phyloP scores from a whole-genome alignment of 371 early-diverging fungal species.

The Mortierella sp. region DNA sequence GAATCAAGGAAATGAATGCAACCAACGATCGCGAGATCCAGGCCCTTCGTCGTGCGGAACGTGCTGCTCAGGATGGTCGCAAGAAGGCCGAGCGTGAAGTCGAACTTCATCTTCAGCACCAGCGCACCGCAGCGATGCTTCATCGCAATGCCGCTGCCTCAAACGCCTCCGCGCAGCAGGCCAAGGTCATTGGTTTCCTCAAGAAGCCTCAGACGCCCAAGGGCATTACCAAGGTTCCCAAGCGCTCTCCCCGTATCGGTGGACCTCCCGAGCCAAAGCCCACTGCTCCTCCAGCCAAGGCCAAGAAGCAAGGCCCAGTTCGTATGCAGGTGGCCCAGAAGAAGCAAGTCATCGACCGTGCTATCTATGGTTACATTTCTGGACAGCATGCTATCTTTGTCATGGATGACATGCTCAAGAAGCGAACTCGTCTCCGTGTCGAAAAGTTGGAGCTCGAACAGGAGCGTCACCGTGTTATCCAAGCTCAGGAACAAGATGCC shows the following conservation, averaged over 20 bases:
- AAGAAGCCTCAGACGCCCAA: conserved; percentile 54
- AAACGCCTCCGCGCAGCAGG: conserved; percentile 18
- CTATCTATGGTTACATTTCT: conserved; percentile 52
- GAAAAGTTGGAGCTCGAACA: conserved; percentile 79
- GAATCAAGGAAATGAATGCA: conserved; percentile 73
- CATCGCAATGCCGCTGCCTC: conserved; percentile 55
- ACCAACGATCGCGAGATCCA: conserved; percentile 79
- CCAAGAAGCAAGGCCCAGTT: conserved; percentile 17
- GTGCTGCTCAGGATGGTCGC: conserved; percentile 67
- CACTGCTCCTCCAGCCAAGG: conserved; percentile 23
- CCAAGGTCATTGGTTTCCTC: conserved; percentile 42
- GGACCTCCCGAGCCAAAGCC: conserved; percentile 27
- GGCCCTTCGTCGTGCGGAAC: conserved; percentile 73
- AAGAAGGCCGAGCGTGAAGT: conserved; percentile 76
- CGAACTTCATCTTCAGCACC: conserved; percentile 71
- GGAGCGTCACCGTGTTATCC: conserved; percentile 76
- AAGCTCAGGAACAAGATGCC: conserved; percentile 67
- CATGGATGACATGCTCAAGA: conserved; percentile 60
- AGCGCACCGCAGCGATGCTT: conserved; percentile 65
- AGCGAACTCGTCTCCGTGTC: conserved; percentile 68
- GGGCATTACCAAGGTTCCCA: conserved; percentile 47
- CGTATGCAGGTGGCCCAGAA: conserved; percentile 48
- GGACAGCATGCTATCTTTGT: conserved; percentile 53
- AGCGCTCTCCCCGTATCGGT: conserved; percentile 29
- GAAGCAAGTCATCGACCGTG: conserved; percentile 55